Evolutionary conservation across 345 rosid species (phyloP).

Genomic region (Eucalyptus sideroxylon): DNA sequence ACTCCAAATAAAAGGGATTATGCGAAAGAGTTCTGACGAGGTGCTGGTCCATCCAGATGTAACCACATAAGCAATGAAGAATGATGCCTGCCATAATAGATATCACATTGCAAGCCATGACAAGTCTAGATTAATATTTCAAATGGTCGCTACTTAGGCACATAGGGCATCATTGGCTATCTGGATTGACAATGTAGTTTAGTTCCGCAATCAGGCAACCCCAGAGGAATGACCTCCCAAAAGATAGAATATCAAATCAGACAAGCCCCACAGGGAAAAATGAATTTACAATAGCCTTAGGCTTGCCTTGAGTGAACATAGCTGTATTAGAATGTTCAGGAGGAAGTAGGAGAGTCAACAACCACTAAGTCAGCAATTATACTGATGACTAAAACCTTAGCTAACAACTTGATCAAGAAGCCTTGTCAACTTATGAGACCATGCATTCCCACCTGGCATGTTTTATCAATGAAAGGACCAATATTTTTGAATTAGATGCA

Average conservation of each 20-base stretch:
- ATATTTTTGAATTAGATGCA: not conserved
- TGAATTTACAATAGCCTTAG: not conserved
- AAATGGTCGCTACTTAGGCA: not conserved
- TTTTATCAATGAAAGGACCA: not conserved
- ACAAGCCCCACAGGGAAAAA: not conserved
- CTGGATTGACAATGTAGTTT: not conserved
- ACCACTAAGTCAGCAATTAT: not conserved
- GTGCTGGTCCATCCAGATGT: constrained; percentile 96
- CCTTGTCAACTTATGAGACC: not conserved
- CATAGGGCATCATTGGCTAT: not conserved
- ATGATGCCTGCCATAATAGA: constrained; percentile 45
- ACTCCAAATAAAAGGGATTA: constrained; percentile 56
- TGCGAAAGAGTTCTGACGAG: constrained; percentile 77
- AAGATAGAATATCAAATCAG: not conserved
- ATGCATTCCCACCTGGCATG: not conserved
- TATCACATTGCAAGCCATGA: not conserved
- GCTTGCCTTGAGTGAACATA: not conserved
- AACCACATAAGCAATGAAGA: constrained; percentile 88
- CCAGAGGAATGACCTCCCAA: not conserved
- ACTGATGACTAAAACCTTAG: not conserved
- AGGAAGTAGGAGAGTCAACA: not conserved
- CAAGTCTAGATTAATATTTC: not conserved
- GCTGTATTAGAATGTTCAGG: not conserved
- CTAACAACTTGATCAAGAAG: not conserved
- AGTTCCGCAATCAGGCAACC: not conserved